Evolutionary conservation across 1,284 basidiomycete genomes (phyloP), one percentile per base, ranked within the genome.

Genomic region (Malassezia pachydermatis): DNA sequence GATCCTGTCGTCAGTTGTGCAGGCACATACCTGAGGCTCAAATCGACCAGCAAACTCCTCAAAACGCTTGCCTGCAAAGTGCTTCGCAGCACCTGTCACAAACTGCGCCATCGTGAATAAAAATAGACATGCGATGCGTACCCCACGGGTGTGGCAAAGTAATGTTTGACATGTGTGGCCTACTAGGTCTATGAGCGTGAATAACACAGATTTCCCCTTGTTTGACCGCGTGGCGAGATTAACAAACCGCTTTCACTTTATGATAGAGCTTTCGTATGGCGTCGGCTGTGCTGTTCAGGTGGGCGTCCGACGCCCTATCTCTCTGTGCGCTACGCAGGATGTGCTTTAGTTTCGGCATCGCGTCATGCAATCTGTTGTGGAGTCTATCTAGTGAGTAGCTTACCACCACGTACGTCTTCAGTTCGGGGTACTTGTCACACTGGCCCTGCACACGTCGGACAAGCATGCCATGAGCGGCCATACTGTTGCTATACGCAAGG

Each of bases 1-100:
- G 86, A 68, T 90, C 87, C 49, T 51, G 23, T 10, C 6, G 32
- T 36, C 8, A 36, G 32, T 1, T 5, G 29, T 7, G 14, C 32
- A 29, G 5, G 2, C 13, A 32, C 38, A 5, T 38, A 51, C 49
- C 22, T 51, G 43, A n/a, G 49, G 49, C 37, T 51, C 43, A 22
- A 41, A 51, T 29, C 30, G 30, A n/a, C 41, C 22, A 4, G 43
- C 43, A 16, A 44, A 39, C 5, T 40, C n/a, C 14, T 44, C 23
- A 9, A 42, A 25, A 5, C 36, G 37, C 24, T 45, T 39, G 6
- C 34, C 34, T 9, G 42, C 42, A 2, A 51, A 9, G 4, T 17
- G 11, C 19, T 40, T 45, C 11, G 38, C 48, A 4, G 37, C 28
- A 20, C 24, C 28, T 3, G 34, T 25, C 2, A 51, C 20, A 10